Conservation (phyloP, 2,329 filamentous ascomycete species). For the Ampelomyces quisqualis region DNA sequence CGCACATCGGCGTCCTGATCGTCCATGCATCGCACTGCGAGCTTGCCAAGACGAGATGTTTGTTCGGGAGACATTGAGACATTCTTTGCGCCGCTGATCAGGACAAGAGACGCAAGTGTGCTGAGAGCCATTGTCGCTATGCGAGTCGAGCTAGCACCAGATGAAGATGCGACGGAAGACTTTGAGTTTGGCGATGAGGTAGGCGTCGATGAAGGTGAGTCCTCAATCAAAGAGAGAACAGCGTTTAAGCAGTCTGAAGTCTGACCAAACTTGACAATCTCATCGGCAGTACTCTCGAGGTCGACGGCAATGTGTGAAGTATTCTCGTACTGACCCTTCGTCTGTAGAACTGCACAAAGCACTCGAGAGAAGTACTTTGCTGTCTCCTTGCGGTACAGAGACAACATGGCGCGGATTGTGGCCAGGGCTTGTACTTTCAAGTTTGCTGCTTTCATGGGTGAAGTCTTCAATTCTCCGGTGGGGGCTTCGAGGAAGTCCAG, state of each 20-base stretch:
- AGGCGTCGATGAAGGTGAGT: constrained; percentile 26
- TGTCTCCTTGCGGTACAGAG: constrained; percentile 65
- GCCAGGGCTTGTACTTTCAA: constrained; percentile 73
- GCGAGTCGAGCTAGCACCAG: constrained; percentile 25
- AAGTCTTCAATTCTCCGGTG: constrained; percentile 46
- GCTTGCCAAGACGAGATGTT: constrained; percentile 40
- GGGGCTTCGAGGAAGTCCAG: constrained; percentile 71
- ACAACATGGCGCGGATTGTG: constrained; percentile 71
- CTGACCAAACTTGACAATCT: constrained; percentile 67
- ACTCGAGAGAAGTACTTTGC: constrained; percentile 67
- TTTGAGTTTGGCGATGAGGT: constrained; percentile 33
- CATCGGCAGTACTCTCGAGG: constrained; percentile 70
- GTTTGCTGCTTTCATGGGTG: constrained; percentile 67
- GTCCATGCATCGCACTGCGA: constrained; percentile 43
- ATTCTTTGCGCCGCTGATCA: constrained; percentile 37
- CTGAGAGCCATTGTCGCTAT: constrained; percentile 45
- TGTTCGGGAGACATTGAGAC: constrained; percentile 35
- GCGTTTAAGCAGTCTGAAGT: constrained; percentile 53
- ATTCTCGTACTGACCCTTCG: constrained; percentile 66
- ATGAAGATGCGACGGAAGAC: constrained; percentile 34
- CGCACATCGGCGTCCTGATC: constrained; percentile 46
- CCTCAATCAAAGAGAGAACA: constrained; percentile 43
- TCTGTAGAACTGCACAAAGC: constrained; percentile 65
- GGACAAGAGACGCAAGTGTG: constrained; percentile 42
- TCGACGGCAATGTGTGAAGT: constrained; percentile 72